Conservation (phyloP, 176 grass and related monocot genomes). For the Raddia guianensis region DNA sequence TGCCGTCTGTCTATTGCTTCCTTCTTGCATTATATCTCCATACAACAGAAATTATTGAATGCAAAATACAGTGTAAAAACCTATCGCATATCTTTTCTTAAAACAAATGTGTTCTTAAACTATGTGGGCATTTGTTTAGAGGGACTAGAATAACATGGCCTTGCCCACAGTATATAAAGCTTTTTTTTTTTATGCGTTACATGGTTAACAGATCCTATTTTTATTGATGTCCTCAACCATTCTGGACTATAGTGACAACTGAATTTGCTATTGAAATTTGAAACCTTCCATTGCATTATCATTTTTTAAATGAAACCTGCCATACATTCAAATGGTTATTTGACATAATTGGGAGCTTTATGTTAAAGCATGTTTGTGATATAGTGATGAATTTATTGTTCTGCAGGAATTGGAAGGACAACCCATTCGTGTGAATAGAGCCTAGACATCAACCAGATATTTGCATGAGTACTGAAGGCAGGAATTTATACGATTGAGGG, state of each 20-base stretch:
- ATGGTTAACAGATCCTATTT: slow-evolving; percentile 1
- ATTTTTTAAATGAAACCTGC: background rate
- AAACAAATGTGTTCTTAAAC: background rate
- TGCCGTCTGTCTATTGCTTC: slow-evolving; percentile 4
- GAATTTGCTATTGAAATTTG: background rate
- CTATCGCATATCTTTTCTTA: background rate
- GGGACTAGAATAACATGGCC: slow-evolving; percentile 8
- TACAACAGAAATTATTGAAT: background rate
- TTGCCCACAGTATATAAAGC: background rate
- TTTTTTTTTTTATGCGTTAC: background rate
- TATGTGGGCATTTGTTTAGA: background rate
- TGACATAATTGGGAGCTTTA: background rate
- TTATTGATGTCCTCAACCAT: background rate
- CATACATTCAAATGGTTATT: background rate
- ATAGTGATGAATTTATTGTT: slow-evolving; percentile 12
- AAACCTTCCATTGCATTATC: background rate
- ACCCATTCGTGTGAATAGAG: slow-evolving; percentile 92
- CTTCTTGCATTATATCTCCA: background rate
- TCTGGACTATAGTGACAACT: background rate
- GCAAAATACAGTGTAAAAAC: background rate
- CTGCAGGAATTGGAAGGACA: slow-evolving; percentile 91
- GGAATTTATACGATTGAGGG: slow-evolving; percentile 34
- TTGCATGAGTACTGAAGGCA: slow-evolving; percentile 1
- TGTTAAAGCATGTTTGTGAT: background rate
- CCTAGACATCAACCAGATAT: slow-evolving; percentile 47